phyloP scores from a whole-genome alignment of 306 rosid genomes.

The Trifolium pratense region DNA sequence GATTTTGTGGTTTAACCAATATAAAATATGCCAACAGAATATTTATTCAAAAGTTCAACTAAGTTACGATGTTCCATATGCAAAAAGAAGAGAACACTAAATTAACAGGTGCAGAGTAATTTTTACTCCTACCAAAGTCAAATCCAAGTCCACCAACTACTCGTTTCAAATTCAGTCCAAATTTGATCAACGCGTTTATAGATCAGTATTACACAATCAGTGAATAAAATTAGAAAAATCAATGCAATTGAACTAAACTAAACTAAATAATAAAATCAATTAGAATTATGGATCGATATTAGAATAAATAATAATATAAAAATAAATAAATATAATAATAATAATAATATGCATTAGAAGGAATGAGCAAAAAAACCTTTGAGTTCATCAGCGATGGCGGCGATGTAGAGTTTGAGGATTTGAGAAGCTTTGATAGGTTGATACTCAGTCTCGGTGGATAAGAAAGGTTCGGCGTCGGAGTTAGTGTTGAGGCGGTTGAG shows the following conservation, averaged over 20 bases:
- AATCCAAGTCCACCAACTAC: slow-evolving; percentile 24
- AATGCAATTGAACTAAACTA: not conserved
- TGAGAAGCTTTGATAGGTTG: slow-evolving; percentile 52
- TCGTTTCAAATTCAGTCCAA: not conserved
- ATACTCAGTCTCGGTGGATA: slow-evolving; percentile 42
- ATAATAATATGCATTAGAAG: not conserved
- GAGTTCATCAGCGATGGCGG: slow-evolving; percentile 82
- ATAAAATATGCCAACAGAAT: not conserved
- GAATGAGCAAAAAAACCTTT: slow-evolving; percentile 46
- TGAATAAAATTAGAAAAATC: slow-evolving; percentile 6
- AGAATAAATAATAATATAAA: no score
- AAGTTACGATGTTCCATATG: not conserved
- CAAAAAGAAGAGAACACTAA: slow-evolving; percentile 19
- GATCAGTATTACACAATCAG: slow-evolving; percentile 1
- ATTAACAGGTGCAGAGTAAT: slow-evolving; percentile 4
- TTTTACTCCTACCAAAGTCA: slow-evolving; percentile 5
- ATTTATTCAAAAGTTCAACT: slow-evolving; percentile 1
- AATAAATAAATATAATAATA: not conserved
- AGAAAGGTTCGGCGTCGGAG: slow-evolving; percentile 38
- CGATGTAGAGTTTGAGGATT: slow-evolving; percentile 57
- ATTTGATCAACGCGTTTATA: slow-evolving; percentile 26
- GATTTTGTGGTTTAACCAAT: not conserved
- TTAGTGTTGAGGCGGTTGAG: slow-evolving; percentile 55
- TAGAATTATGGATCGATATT: slow-evolving; percentile 30
- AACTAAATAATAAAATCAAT: slow-evolving; percentile 4